These are phyloP conservation scores for Fusarium torreyae DNA, from an alignment of 2,329 filamentous ascomycete genomes.

Conservation along the genomic window DNA sequence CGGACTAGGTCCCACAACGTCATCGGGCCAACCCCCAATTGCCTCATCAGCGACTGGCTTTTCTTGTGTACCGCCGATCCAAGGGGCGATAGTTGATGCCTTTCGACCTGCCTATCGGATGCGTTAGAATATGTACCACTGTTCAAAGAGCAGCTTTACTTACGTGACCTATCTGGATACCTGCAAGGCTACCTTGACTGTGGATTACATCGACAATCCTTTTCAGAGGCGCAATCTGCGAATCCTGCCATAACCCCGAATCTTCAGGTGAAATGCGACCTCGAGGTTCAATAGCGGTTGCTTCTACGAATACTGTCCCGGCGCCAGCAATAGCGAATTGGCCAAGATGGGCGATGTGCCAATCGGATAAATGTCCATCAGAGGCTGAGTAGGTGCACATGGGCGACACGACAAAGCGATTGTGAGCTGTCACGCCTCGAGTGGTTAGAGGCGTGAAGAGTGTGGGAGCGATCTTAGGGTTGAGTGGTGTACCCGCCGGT, in stretches of 20 bases:
- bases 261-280: slow-evolving; percentile 81
- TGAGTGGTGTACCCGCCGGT: too few species aligned
- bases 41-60: slow-evolving; percentile 50
- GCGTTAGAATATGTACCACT: too few species aligned
- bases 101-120: slow-evolving; percentile 65
- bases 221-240: slow-evolving; percentile 73
- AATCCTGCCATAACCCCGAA: slow-evolving; percentile 74
- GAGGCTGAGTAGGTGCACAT: slow-evolving; percentile 64
- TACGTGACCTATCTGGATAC: slow-evolving; percentile 77
- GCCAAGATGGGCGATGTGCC: slow-evolving; percentile 81
- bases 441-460: slow-evolving; percentile 70
- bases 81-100: slow-evolving; percentile 67
- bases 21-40: slow-evolving; percentile 67
- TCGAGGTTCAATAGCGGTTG: slow-evolving; percentile 75
- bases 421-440: slow-evolving; percentile 65
- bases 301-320: slow-evolving; percentile 77
- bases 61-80: slow-evolving; percentile 63
- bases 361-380: slow-evolving; percentile 74
- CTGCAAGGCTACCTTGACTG: slow-evolving; percentile 75
- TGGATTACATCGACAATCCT: slow-evolving; percentile 77
- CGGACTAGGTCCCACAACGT: slow-evolving; percentile 63
- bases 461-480: too few species aligned
- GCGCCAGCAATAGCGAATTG: slow-evolving; percentile 78
- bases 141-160: too few species aligned
- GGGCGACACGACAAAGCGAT: slow-evolving; percentile 71